Evolutionary conservation across 352 stramenopile species (phyloP), one percentile per base, ranked within the genome.

Genomic region (Phytophthora cajani): DNA sequence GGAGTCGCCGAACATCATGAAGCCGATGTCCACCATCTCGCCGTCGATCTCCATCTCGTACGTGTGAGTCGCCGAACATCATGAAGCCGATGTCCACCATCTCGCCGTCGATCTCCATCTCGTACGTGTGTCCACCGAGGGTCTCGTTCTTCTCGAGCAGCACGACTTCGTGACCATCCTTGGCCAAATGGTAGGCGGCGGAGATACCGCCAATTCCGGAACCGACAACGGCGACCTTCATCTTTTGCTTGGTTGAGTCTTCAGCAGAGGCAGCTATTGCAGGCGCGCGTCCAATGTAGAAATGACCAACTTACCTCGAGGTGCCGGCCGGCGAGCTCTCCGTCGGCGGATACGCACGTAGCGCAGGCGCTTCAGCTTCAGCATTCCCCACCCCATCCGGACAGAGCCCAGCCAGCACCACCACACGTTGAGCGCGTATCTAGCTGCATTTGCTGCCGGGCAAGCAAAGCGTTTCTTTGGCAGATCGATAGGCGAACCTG

Each of bases 1-100:
- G 73, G 88, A 96, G 72, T 96, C 88, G 21, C 88, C 88, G 57
- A 92, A 96, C 88, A 96, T 96, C 88, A 96, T 96, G 76, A 96
- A 96, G 69, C 88, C 88, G 38, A 96, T 84, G 71, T 96, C 88
- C 16, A 96, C 88, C 58, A 84, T 81, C 69, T 96, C 87, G 66
- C 79, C 76, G 75, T 96, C 88, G 76, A 94, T 92, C 69, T 96
- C 87, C 82, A 94, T 92, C 62, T 90, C 82, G 74, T 92, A 94
- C 71, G 88, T 91, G 82, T 96, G 88, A 96, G 72, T 96, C 88
- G 21, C 88, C 88, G 57, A 92, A 96, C 88, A 96, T 96, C 88
- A 96, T 96, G 76, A 96, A 96, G 69, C 88, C 88, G 38, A 96
- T 84, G 71, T 96, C 88, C 16, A 96, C 88, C 58, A 84, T 81